A percentile compares a stretch with the other conserved stretches of the same genome.
These are phyloP conservation scores for Kodamaea kakaduensis DNA, from an alignment of 805 yeast species.

Conservation along the genomic window DNA sequence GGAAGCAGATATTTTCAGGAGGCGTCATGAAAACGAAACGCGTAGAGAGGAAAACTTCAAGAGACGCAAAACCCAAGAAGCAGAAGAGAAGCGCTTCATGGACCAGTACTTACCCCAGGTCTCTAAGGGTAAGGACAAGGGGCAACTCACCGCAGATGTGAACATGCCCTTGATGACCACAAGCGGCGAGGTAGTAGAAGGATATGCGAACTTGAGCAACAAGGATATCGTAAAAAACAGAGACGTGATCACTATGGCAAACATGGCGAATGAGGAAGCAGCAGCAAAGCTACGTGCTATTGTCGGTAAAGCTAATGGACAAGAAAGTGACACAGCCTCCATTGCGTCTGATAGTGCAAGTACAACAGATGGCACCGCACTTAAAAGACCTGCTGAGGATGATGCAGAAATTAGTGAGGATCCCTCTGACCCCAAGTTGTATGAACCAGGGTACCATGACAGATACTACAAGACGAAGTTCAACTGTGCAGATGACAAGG, in stretches of 20 bases:
- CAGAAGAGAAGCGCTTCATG: constrained; percentile 44
- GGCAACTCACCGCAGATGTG: constrained; percentile 63
- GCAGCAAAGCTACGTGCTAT: constrained; percentile 53
- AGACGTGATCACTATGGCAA: constrained; percentile 62
- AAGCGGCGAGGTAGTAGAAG: constrained; percentile 67
- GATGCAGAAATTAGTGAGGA: constrained; percentile 37
- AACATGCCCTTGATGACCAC: constrained; percentile 76
- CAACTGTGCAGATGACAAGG: constrained; percentile 50
- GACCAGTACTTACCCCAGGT: constrained; percentile 48
- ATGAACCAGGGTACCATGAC: constrained; percentile 83
- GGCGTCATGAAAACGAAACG: constrained; percentile 63
- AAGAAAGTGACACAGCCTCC: constrained; percentile 23
- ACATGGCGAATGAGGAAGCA: constrained; percentile 64
- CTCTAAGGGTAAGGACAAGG: constrained; percentile 71
- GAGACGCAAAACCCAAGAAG: constrained; percentile 46
- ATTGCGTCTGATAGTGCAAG: constrained; percentile 19
- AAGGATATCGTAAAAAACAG: constrained; percentile 66
- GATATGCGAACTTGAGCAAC: constrained; percentile 59
- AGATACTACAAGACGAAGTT: constrained; percentile 81
- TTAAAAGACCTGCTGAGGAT: constrained; percentile 10
- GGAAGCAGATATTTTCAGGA: constrained; percentile 75
- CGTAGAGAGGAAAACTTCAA: constrained; percentile 64
- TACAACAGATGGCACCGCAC: constrained; percentile 1
- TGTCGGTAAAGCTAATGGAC: constrained; percentile 12
- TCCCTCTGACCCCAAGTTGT: constrained; percentile 51